Base-by-base conservation (phyloP, 129 eudicot species). In the Lactuca sativa region DNA sequence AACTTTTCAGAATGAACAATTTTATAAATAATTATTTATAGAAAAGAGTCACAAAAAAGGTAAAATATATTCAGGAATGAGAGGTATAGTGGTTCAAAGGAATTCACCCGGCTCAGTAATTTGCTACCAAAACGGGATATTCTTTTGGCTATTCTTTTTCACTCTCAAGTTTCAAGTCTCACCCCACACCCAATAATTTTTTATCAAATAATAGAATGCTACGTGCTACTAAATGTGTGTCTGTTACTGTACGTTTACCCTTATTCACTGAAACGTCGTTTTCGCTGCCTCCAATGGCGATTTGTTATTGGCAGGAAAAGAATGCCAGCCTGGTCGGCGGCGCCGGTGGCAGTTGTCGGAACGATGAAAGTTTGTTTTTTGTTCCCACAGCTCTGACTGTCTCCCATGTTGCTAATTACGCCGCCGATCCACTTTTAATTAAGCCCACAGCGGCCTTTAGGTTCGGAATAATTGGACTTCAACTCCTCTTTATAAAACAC, bases 291-390 rank as follows among this genome's bases (percentile, higher is more conserved):
- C 52, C 52, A 17, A 15, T 25, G 30, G 30, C 2, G 30, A 25
- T 6, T 6, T 0, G 21, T 54, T n/a, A n/a, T n/a, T 54, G 59
- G 4, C 59, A 16, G 59, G 59, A 54, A 54, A 54, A 54, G 59
- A 54, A 54, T n/a, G 59, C 9, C 59, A 54, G 31, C 4, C 9
- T 54, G 59, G 59, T 54, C 59, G 59, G 59, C 59, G 59, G 59
- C 59, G 25, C 25, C 59, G 30, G 56, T 17, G 58, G 58, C 58
- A 53, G 21, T 3, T 53, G 21, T 54, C 30, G 59, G 59, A 16
- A 16, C 11, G 59, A 30, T 54, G 59, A 54, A 54, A 47, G 30
- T 25, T 54, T n/a, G 59, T 18, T 6, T 54, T 54, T 54, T 15
- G 59, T 54, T 16, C 11, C 31, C 59, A 9, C 59, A 54, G 32